Evolutionary conservation across 108 stramenopile species (phyloP).

Genomic region (Mayamaea pseudoterrestris): DNA sequence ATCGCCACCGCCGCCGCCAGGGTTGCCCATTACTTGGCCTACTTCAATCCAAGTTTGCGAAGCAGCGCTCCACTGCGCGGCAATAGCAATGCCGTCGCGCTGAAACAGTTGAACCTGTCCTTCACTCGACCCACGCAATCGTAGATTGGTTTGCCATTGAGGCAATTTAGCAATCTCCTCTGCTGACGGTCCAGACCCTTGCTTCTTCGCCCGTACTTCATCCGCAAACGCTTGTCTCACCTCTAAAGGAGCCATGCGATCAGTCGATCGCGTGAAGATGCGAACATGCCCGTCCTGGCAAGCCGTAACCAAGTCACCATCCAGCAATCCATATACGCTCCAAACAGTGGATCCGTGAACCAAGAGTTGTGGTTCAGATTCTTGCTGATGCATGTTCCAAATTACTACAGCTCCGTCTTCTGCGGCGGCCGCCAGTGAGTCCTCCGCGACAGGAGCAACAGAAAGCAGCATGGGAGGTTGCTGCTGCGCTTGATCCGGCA

Average conservation of each 20-base stretch:
- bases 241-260: constrained; percentile 47
- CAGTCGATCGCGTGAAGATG: constrained; percentile 54
- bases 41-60: constrained; percentile 89
- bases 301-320: constrained; percentile 79
- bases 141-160: constrained; percentile 56
- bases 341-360: constrained; percentile 71
- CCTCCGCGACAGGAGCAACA: constrained; percentile 18
- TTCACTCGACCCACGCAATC: constrained; percentile 50
- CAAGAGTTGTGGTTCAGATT: constrained; percentile 36
- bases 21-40: constrained; percentile 87
- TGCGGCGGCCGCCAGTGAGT: constrained; percentile 32
- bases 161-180: constrained; percentile 86
- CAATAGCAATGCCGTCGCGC: constrained; percentile 77
- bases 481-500: constrained; percentile 6
- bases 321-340: constrained; percentile 32
- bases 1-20: constrained; percentile 8
- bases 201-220: constrained; percentile 29
- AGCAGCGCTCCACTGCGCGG: constrained; percentile 83
- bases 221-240: constrained; percentile 48
- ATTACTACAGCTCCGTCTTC: constrained; percentile 76
- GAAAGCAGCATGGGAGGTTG: constrained; percentile 69
- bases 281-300: constrained; percentile 77
- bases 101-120: constrained; percentile 90
- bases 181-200: constrained; percentile 38
- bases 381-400: constrained; percentile 27